Conservation (phyloP, 2,329 filamentous ascomycete species). For the Talaromyces piceae region DNA sequence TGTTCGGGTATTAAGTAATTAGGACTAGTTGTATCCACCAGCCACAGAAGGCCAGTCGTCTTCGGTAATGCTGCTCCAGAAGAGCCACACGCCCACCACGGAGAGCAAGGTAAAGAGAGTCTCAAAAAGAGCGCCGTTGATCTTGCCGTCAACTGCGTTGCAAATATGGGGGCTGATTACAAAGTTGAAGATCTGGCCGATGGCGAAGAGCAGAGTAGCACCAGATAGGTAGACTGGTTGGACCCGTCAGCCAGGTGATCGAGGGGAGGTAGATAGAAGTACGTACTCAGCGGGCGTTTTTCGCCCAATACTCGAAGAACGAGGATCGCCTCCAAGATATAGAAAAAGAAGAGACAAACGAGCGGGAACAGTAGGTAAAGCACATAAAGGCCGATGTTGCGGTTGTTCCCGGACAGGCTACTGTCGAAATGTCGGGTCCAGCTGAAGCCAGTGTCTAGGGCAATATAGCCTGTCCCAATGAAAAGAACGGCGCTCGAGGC, state of each 20-base stretch:
- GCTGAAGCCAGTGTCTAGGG: constrained; percentile 80
- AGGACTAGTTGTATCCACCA: constrained; percentile 22
- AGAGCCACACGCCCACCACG: constrained; percentile 79
- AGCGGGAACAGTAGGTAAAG: constrained; percentile 86
- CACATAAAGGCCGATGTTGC: constrained; percentile 82
- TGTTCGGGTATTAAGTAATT: background rate
- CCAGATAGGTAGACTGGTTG: constrained; percentile 60
- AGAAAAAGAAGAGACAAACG: constrained; percentile 82
- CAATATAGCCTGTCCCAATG: constrained; percentile 89
- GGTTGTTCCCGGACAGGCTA: constrained; percentile 51
- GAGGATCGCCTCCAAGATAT: constrained; percentile 72
- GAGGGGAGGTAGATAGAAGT: background rate
- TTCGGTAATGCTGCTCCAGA: constrained; percentile 99
- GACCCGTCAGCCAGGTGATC: constrained; percentile 5
- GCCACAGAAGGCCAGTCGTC: constrained; percentile 79
- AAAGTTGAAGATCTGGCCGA: constrained; percentile 95
- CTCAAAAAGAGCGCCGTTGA: constrained; percentile 89
- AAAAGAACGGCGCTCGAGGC: constrained; percentile 66
- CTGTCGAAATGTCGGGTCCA: constrained; percentile 74
- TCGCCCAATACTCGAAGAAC: constrained; percentile 84
- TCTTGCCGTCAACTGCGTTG: constrained; percentile 70
- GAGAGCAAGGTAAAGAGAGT: constrained; percentile 84
- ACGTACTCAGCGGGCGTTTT: constrained; percentile 73
- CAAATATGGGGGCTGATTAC: constrained; percentile 88
- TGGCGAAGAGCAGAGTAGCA: constrained; percentile 74